Evolutionary conservation across 1,284 basidiomycete genomes (phyloP), one percentile per base, ranked within the genome.

Genomic region (Phenoliferia sp.): DNA sequence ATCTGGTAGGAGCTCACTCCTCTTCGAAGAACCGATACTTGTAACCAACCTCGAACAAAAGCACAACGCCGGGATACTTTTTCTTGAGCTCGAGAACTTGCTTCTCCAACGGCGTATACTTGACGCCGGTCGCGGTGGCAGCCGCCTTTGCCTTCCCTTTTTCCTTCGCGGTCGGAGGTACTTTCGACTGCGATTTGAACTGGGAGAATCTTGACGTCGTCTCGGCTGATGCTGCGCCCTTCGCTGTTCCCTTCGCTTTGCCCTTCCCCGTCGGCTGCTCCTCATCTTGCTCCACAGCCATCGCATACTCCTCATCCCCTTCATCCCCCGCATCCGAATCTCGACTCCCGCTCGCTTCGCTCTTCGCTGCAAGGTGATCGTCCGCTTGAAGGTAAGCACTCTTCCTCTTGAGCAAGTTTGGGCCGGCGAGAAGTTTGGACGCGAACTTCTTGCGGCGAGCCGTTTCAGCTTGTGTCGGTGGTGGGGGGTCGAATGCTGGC

Each of bases 51-150:
- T 76, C 74, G 34, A 76, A 50, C 22, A 72, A 62, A 19, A 76
- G 65, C 2, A 76, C n/a, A 1, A 72, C 70, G 15, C 74, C 75
- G 0, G 74, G 74, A 44, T 75, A 32, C n/a, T 33, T 56, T 58
- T 66, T 59, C 57, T 70, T 70, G 17, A 76, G 64, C n/a, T 67
- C 71, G 16, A 76, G 32, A 10, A 74, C 75, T 50, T 76, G 76
- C 63, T 73, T 63, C 69, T 76, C 74, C 17, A 76, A 59, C 17
- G 76, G 76, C 5, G 76, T 76, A 59, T 75, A 76, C 64, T 75
- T 75, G 63, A 68, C 34, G 28, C 19, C 28, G 26, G 39, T 19
- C 32, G 48, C 16, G 17, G 26, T 48, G 16, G 26, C n/a, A 4
- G 17, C 31, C 56, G 33, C 31, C 33, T 36, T 34, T 28, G 60